Conservation (phyloP, 352 stramenopile species). For the Phytophthora aleatoria region DNA sequence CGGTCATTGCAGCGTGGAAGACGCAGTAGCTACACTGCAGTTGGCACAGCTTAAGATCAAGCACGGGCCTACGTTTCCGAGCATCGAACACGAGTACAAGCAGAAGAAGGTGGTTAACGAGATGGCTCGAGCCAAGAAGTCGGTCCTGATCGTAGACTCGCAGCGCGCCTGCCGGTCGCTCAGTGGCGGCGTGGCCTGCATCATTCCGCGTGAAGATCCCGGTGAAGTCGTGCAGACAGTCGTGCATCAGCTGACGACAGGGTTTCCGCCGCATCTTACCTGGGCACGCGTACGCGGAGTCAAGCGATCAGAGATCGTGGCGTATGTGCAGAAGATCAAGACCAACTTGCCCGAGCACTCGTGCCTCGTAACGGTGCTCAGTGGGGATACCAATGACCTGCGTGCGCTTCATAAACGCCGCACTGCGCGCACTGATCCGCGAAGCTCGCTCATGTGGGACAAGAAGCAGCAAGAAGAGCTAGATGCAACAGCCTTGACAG, state of each 20-base stretch:
- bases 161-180: conserved; percentile 65
- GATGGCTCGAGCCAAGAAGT: conserved; percentile 74
- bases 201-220: conserved; percentile 59
- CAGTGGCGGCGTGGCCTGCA: conserved; percentile 61
- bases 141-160: conserved; percentile 78
- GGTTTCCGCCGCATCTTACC: conserved; percentile 80
- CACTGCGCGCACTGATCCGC: conserved; percentile 73
- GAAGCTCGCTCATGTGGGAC: conserved; percentile 81
- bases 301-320: conserved; percentile 48
- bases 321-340: conserved; percentile 43
- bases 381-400: conserved; percentile 55
- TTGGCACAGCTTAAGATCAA: conserved; percentile 81
- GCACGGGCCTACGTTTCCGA: conserved; percentile 72
- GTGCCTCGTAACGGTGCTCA: conserved; percentile 64
- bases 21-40: conserved; percentile 78
- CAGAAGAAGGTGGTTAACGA: conserved; percentile 84
- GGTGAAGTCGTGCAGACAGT: conserved; percentile 56
- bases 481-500: conserved; percentile 44
- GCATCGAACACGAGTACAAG: conserved; percentile 70
- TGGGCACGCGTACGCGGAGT: conserved; percentile 66
- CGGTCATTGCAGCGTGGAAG: conserved; percentile 85
- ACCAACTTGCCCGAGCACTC: conserved; percentile 54
- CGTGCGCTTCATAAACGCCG: conserved; percentile 79
- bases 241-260: conserved; percentile 81
- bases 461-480: conserved; percentile 69